A percentile compares a stretch with the other conserved stretches of the same genome.
These are phyloP conservation scores for Paramyrothecium roridum DNA, from an alignment of 2,329 filamentous ascomycete genomes.

Conservation along the genomic window DNA sequence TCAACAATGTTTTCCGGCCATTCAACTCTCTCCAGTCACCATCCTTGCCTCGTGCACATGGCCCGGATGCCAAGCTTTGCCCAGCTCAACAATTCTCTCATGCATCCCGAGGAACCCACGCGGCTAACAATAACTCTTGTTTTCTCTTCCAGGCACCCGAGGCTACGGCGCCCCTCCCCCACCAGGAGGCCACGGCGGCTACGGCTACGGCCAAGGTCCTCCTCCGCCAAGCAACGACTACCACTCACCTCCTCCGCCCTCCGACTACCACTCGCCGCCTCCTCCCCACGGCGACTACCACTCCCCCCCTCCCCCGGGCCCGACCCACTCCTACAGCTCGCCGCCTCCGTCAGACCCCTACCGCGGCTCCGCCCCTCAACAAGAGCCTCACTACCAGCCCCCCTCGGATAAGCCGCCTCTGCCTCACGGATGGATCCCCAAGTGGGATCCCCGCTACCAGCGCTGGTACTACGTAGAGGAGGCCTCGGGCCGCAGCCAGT, in stretches of 20 bases:
- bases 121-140: neutral
- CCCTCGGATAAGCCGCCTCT: constrained; percentile 44
- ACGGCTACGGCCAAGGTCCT: neutral
- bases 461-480: constrained; percentile 65
- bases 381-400: constrained; percentile 26
- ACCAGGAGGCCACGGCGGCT: neutral
- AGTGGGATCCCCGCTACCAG: constrained; percentile 59
- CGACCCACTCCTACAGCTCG: constrained; percentile 13
- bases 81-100: too few relatives aligned
- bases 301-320: constrained; percentile 7
- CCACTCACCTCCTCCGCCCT: constrained; percentile 8
- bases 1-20: neutral
- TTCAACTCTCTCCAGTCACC: neutral
- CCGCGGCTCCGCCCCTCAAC: constrained; percentile 13
- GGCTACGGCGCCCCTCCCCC: constrained; percentile 1
- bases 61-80: too few relatives aligned
- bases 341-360: constrained; percentile 9
- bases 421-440: constrained; percentile 58
- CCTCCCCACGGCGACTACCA: neutral
- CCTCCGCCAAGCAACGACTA: neutral
- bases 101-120: too few relatives aligned
- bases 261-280: constrained; percentile 14
- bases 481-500: constrained; percentile 59
- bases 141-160: neutral
- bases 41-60: neutral